phyloP scores from a whole-genome alignment of 768 basidiomycete genomes.

The Cyclocybe cylindracea region DNA sequence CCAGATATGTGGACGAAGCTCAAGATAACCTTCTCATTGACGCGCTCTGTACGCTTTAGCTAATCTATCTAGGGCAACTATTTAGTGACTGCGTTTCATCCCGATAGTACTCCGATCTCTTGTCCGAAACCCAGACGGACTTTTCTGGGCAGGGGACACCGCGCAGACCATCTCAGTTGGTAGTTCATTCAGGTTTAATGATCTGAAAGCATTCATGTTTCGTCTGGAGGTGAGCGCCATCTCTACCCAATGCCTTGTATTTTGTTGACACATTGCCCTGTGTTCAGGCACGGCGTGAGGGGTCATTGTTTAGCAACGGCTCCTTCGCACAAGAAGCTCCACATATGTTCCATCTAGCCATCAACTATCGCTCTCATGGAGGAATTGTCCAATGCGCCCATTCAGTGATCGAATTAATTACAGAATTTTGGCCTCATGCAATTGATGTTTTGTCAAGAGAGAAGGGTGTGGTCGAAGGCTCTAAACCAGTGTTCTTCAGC shows the following conservation, averaged over 20 bases:
- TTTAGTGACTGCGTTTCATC: not conserved
- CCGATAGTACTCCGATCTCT: constrained; percentile 57
- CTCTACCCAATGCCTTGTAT: too few species aligned
- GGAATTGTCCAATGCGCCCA: constrained; percentile 75
- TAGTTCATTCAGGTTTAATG: constrained; percentile 71
- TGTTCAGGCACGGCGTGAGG: too few species aligned
- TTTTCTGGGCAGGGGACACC: constrained; percentile 82
- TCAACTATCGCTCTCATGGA: constrained; percentile 71
- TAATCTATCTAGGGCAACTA: too few species aligned
- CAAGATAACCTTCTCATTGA: constrained; percentile 76
- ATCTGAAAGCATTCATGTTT: constrained; percentile 67
- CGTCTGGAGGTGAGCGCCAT: constrained; percentile 52
- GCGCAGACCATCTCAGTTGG: constrained; percentile 78
- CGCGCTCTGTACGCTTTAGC: constrained; percentile 43
- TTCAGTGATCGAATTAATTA: constrained; percentile 61
- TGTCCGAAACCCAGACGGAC: constrained; percentile 64
- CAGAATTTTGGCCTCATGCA: constrained; percentile 60
- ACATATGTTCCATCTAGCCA: constrained; percentile 49
- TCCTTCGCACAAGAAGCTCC: constrained; percentile 7
- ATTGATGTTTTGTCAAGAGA: constrained; percentile 63
- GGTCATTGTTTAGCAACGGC: not conserved
- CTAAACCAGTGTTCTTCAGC: constrained; percentile 59
- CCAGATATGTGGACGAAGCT: constrained; percentile 71
- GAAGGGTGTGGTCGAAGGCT: constrained; percentile 53
- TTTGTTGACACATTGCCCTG: too few species aligned